Conservation (phyloP, 306 rosid genomes). For the Casuarina equisetifolia region DNA sequence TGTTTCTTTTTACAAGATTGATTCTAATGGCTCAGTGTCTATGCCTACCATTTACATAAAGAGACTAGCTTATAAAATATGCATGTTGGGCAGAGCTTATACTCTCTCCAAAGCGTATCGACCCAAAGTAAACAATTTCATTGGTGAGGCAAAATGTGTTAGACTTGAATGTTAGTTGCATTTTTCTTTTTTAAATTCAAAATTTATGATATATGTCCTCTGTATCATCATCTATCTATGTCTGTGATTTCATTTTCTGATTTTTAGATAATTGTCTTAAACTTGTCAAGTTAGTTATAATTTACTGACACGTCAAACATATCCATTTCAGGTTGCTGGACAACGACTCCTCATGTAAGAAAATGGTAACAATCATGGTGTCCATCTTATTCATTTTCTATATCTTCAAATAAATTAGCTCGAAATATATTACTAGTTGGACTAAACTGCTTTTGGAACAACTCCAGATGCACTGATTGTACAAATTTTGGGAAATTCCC, state of each 20-base stretch:
- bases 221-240: background rate
- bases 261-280: background rate
- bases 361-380: slow-evolving; percentile 32
- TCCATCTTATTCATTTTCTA: background rate
- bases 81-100: background rate
- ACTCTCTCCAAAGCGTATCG: background rate
- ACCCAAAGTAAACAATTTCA: background rate
- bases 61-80: background rate
- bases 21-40: background rate
- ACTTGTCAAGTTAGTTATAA: background rate
- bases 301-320: background rate
- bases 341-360: slow-evolving; percentile 31
- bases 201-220: background rate
- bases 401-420: background rate
- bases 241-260: background rate
- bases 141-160: background rate
- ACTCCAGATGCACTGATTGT: background rate
- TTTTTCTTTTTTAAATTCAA: background rate
- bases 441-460: background rate
- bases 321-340: slow-evolving; percentile 44
- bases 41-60: background rate
- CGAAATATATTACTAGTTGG: background rate
- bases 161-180: background rate
- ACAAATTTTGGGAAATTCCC: slow-evolving; percentile 1
- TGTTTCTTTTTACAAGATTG: background rate